Base-by-base conservation (phyloP, 805 yeast species). In the Priceomyces medius region DNA sequence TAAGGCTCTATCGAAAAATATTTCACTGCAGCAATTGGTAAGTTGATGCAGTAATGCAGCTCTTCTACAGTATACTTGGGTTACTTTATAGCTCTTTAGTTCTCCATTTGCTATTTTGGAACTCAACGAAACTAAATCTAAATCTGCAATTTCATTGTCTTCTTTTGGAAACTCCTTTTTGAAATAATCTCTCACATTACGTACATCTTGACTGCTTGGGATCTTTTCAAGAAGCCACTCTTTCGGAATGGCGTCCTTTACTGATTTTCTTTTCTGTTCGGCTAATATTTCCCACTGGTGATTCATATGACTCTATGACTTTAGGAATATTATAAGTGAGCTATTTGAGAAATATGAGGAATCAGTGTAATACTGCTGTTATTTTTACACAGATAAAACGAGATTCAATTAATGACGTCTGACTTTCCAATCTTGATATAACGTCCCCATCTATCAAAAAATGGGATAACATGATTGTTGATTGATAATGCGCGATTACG, bases 1-100 rank as follows among this genome's bases (percentile, higher is more conserved):
- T 10, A 62, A 34, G 1, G 61, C 65, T 21, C 54, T 58, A 20
- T 59, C 66, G 51, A 64, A 54, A 54, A 59, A 51, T 8, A 71
- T 64, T 42, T 71, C 75, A n/a, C 61, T 48, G 26, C 64, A 55
- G 47, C 75, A 71, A 41, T 67, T 65, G 20, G 59, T 54, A 44
- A 81, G 58, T 50, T 80, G 85, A 45, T 79, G 83, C 0, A 81
- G 80, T 13, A 77, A 56, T 3, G 79, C 71, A 3, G 84, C 78
- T 34, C 85, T 57, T 52, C 80, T 80, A 45, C 80, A 73, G 55
- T 74, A 80, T 1, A 85, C 84, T 7, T 56, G 58, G 1, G 77
- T 64, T 2, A 80, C 81, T 35, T 74, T 68, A 1, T 59, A 56
- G 1, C 40, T 37, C 12, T 12, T 29, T 12, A 37, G 20, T 20